Percentiles rank a stretch among this genome's conserved stretches.
Evolutionary conservation across 345 rosid genomes (phyloP).

Genomic region (Syzygium aromaticum): DNA sequence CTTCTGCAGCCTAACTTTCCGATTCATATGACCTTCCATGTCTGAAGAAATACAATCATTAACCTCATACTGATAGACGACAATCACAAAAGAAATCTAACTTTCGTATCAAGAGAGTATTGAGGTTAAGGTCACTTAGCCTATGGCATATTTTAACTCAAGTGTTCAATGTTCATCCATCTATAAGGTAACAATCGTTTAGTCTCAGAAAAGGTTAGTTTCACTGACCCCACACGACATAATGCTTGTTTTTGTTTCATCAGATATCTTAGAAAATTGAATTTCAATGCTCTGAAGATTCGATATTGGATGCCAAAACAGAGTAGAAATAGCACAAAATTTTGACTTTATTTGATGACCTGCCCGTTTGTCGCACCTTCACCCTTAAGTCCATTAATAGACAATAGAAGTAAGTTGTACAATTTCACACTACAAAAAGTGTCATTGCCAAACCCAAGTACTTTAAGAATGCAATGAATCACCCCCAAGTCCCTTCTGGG

Average conservation of each 20-base stretch:
- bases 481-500: not conserved
- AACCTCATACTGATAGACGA: not conserved
- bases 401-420: not conserved
- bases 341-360: not conserved
- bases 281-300: not conserved
- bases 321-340: not conserved
- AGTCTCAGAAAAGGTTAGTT: not conserved
- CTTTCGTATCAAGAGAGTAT: not conserved
- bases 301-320: not conserved
- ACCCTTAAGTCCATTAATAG: not conserved
- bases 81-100: not conserved
- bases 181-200: not conserved
- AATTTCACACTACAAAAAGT: not conserved
- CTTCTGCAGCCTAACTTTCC: slow-evolving; percentile 62
- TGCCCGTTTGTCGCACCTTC: not conserved
- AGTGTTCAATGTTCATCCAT: not conserved
- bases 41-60: slow-evolving; percentile 22
- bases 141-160: not conserved
- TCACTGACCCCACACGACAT: not conserved
- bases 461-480: not conserved
- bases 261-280: not conserved
- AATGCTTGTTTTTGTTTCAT: not conserved
- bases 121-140: not conserved
- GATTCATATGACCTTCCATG: slow-evolving; percentile 58
- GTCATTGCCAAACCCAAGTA: not conserved